Conservation (phyloP, 495 filamentous ascomycete genomes). For the Aspergillus steynii region DNA sequence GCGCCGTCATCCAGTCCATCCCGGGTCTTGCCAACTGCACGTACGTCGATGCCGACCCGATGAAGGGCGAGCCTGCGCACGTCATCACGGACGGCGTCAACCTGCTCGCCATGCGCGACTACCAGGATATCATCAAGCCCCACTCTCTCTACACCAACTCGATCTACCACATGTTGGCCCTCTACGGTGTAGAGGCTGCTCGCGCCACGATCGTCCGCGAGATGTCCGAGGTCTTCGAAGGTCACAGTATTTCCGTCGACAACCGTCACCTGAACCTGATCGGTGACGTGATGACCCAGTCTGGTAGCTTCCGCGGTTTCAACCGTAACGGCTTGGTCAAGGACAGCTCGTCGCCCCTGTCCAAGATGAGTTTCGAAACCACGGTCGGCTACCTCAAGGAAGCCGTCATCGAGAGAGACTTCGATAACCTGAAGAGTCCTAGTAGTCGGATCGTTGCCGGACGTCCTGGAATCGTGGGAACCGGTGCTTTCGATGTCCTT, state of each 20-base stretch:
- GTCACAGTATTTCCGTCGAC: slow-evolving; percentile 93
- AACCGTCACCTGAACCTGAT: slow-evolving; percentile 92
- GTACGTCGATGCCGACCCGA: slow-evolving; percentile 63
- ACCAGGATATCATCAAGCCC: slow-evolving; percentile 81
- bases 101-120: slow-evolving; percentile 83
- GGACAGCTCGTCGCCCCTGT: slow-evolving; percentile 80
- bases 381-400: slow-evolving; percentile 91
- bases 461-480: slow-evolving; percentile 77
- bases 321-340: slow-evolving; percentile 80
- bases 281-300: slow-evolving; percentile 92
- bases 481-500: slow-evolving; percentile 88
- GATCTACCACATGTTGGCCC: slow-evolving; percentile 75
- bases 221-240: slow-evolving; percentile 81
- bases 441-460: slow-evolving; percentile 88
- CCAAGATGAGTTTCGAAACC: slow-evolving; percentile 99
- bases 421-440: slow-evolving; percentile 83
- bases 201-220: slow-evolving; percentile 84
- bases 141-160: slow-evolving; percentile 90
- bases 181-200: slow-evolving; percentile 93
- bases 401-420: slow-evolving; percentile 84
- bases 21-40: slow-evolving; percentile 69
- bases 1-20: slow-evolving; percentile 85
- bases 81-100: slow-evolving; percentile 86
- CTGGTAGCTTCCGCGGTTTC: slow-evolving; percentile 84
- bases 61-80: slow-evolving; percentile 53